A percentile compares a stretch with the other conserved stretches of the same genome.
phyloP scores from a whole-genome alignment of 805 yeast genomes.

The Candida qinlingensis region DNA sequence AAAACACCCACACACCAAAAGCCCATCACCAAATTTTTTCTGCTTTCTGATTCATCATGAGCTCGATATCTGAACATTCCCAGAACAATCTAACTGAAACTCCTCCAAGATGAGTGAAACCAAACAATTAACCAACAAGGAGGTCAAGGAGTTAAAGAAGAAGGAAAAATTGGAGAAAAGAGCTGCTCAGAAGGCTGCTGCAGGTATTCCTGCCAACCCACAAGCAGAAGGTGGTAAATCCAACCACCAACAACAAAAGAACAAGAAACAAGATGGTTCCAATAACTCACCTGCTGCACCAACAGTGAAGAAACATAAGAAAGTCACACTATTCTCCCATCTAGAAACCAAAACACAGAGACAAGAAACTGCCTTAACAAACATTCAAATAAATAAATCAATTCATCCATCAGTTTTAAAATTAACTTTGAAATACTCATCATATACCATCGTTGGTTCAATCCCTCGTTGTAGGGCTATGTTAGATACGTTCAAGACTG shows the following conservation, averaged over 20 bases:
- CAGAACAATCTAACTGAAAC: too few species aligned
- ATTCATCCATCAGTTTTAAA: conserved; percentile 85
- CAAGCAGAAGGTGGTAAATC: conserved; percentile 18
- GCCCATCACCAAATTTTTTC: not conserved
- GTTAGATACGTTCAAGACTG: conserved; percentile 77
- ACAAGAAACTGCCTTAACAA: conserved; percentile 30
- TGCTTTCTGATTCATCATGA: not conserved
- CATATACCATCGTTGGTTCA: conserved; percentile 86
- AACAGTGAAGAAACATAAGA: conserved; percentile 32
- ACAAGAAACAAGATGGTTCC: conserved; percentile 1
- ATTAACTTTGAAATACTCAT: conserved; percentile 73
- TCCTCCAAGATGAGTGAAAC: conserved; percentile 12
- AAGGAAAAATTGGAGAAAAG: conserved; percentile 89
- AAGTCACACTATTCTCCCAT: conserved; percentile 67
- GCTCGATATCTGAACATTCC: too few species aligned
- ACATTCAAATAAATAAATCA: conserved; percentile 33
- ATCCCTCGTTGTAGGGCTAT: conserved; percentile 78
- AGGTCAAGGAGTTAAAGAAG: conserved; percentile 81
- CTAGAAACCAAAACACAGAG: conserved; percentile 77
- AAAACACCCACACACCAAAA: conserved; percentile 2
- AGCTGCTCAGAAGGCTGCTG: conserved; percentile 77
- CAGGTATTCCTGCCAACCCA: conserved; percentile 43
- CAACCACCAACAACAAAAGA: conserved; percentile 38
- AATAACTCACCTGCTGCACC: not conserved
- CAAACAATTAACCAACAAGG: conserved; percentile 59